Evolutionary conservation across 1,284 basidiomycete species (phyloP).

Genomic region (Tetrapyrgos nigripes): DNA sequence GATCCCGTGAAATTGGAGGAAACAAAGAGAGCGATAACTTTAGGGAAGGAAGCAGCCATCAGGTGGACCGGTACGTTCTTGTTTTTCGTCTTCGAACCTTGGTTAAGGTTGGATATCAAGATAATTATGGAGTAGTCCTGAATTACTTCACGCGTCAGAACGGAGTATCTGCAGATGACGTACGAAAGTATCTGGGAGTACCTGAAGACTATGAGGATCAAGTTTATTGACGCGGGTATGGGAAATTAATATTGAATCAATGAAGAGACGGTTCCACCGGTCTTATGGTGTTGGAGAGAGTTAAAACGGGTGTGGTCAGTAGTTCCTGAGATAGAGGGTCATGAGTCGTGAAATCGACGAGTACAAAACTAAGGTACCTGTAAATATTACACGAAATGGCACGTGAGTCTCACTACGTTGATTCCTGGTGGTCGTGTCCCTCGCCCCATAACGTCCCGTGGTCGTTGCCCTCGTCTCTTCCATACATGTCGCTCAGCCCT

Average conservation of each 20-base stretch:
- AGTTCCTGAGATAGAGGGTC: no score
- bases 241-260: not conserved
- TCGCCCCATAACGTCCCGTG: not conserved
- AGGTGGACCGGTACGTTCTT: constrained; percentile 81
- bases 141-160: constrained; percentile 70
- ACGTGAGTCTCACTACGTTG: no score
- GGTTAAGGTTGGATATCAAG: constrained; percentile 34
- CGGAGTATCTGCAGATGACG: constrained; percentile 59
- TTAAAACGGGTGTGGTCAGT: no score
- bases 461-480: not conserved
- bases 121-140: constrained; percentile 68
- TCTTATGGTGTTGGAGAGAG: no score
- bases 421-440: not conserved
- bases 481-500: constrained; percentile 51
- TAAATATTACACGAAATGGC: no score
- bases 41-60: constrained; percentile 81
- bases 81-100: not conserved
- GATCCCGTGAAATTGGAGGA: constrained; percentile 83
- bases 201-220: constrained; percentile 79
- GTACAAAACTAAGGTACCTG: no score
- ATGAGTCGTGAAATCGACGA: no score
- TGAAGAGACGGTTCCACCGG: no score
- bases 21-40: constrained; percentile 68
- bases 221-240: constrained; percentile 50
- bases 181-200: constrained; percentile 69